phyloP scores from a whole-genome alignment of 2,329 filamentous ascomycete species.

The Alternaria incomplexa region DNA sequence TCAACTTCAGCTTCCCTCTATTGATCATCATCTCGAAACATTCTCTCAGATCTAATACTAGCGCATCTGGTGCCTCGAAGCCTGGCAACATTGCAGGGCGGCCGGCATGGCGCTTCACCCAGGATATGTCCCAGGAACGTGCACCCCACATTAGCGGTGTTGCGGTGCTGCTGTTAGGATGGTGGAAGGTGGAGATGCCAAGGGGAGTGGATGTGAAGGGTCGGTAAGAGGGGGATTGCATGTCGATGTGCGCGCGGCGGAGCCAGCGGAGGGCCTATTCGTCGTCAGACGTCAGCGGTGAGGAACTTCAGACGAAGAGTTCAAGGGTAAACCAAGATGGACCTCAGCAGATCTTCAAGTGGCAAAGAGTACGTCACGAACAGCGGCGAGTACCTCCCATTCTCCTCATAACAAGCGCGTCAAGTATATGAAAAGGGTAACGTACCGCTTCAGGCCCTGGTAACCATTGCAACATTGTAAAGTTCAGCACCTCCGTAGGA shows the following conservation, averaged over 20 bases:
- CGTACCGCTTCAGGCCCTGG: slow-evolving; percentile 63
- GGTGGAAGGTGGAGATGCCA: slow-evolving; percentile 50
- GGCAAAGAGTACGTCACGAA: not conserved
- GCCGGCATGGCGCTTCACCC: slow-evolving; percentile 45
- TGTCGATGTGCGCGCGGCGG: slow-evolving; percentile 43
- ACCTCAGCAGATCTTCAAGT: not conserved
- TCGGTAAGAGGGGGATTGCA: slow-evolving; percentile 12
- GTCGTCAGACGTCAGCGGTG: not conserved
- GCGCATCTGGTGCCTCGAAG: slow-evolving; percentile 50
- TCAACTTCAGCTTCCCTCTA: slow-evolving; percentile 16
- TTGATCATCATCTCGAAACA: slow-evolving; percentile 39
- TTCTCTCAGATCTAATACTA: slow-evolving; percentile 52
- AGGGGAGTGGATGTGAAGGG: slow-evolving; percentile 42
- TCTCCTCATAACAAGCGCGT: not conserved
- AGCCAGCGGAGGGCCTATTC: slow-evolving; percentile 50
- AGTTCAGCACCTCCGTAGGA: slow-evolving; percentile 62
- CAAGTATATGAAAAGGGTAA: not conserved
- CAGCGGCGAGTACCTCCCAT: not conserved
- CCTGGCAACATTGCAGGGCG: slow-evolving; percentile 42
- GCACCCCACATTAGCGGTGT: slow-evolving; percentile 49
- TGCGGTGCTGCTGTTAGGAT: slow-evolving; percentile 19
- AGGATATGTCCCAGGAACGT: slow-evolving; percentile 45
- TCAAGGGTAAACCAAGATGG: not conserved
- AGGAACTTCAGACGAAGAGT: not conserved
- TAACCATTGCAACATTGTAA: slow-evolving; percentile 64